phyloP scores from a whole-genome alignment of 1,139 yeast species.

The Geotrichum carabidarum region DNA sequence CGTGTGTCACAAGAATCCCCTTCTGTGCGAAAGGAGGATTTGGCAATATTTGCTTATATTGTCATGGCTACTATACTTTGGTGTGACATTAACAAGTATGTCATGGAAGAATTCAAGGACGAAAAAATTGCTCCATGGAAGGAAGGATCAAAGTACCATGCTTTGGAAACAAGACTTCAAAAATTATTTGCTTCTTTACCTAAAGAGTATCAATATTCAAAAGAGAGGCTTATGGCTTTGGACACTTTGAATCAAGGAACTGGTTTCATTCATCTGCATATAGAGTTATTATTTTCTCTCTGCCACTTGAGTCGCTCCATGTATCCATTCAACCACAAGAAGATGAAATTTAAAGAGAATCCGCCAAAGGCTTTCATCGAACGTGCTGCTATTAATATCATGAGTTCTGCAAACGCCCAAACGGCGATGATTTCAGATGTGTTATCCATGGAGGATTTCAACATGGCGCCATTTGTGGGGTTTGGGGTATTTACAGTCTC shows the following conservation, averaged over 20 bases:
- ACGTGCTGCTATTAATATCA: constrained; percentile 31
- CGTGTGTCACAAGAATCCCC: constrained; percentile 11
- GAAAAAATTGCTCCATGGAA: constrained; percentile 29
- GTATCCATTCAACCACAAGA: constrained; percentile 24
- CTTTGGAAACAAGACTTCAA: constrained; percentile 19
- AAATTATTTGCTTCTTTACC: constrained; percentile 24
- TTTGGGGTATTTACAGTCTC: constrained; percentile 38
- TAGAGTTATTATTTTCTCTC: constrained; percentile 26
- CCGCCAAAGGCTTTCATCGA: constrained; percentile 33
- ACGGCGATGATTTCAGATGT: constrained; percentile 34
- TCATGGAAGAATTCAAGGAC: constrained; percentile 22
- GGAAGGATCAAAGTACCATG: constrained; percentile 22
- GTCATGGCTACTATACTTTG: constrained; percentile 33
- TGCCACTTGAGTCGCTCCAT: constrained; percentile 29
- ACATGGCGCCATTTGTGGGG: constrained; percentile 39
- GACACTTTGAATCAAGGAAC: constrained; percentile 27
- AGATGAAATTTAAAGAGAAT: constrained; percentile 19
- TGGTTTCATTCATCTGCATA: constrained; percentile 29
- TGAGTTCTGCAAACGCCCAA: constrained; percentile 35
- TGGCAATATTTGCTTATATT: constrained; percentile 32
- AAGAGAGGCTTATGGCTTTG: constrained; percentile 24
- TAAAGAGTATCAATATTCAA: constrained; percentile 25
- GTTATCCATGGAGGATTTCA: constrained; percentile 33
- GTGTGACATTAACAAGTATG: constrained; percentile 35
- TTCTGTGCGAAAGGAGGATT: constrained; percentile 10